A percentile compares a stretch with the other conserved stretches of the same genome.
Evolutionary conservation across 345 rosid species (phyloP).

Genomic region (Leavenworthia alabamica): DNA sequence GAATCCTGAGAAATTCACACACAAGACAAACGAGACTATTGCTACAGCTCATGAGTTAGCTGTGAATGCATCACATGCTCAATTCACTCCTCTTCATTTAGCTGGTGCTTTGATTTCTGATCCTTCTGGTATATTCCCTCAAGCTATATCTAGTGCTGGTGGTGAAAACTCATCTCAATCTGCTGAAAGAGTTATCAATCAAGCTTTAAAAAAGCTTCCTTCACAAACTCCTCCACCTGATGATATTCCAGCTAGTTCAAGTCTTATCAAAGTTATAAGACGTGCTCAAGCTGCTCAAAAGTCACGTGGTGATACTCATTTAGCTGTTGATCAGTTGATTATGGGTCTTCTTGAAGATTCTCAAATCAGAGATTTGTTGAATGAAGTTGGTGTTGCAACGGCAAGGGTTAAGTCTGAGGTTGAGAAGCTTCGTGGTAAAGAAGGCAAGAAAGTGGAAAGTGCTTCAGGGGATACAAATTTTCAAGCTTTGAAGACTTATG

Average conservation of each 20-base stretch:
- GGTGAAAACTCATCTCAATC: conserved; percentile 57
- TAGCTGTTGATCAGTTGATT: conserved; percentile 75
- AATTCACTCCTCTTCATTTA: conserved; percentile 77
- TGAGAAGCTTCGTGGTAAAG: conserved; percentile 82
- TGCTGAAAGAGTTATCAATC: conserved; percentile 59
- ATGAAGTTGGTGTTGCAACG: conserved; percentile 55
- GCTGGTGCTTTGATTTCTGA: conserved; percentile 66
- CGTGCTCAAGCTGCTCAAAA: conserved; percentile 76
- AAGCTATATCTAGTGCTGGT: conserved; percentile 48
- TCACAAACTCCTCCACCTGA: conserved; percentile 78
- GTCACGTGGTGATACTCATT: conserved; percentile 54
- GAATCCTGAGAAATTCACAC: conserved; percentile 89
- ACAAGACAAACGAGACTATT: conserved; percentile 78
- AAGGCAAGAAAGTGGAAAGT: conserved; percentile 82
- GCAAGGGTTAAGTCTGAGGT: conserved; percentile 62
- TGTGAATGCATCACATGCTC: conserved; percentile 60
- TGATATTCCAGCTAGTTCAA: conserved; percentile 64
- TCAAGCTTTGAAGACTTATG: conserved; percentile 86
- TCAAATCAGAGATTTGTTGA: conserved; percentile 57
- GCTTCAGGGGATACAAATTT: conserved; percentile 72
- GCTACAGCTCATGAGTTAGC: conserved; percentile 67
- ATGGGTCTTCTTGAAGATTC: conserved; percentile 85
- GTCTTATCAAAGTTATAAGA: conserved; percentile 57
- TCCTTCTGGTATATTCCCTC: conserved; percentile 60
- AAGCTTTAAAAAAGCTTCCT: conserved; percentile 68